Base-by-base conservation (phyloP, 2,329 filamentous ascomycete species). In the Aspergillus texensis region DNA sequence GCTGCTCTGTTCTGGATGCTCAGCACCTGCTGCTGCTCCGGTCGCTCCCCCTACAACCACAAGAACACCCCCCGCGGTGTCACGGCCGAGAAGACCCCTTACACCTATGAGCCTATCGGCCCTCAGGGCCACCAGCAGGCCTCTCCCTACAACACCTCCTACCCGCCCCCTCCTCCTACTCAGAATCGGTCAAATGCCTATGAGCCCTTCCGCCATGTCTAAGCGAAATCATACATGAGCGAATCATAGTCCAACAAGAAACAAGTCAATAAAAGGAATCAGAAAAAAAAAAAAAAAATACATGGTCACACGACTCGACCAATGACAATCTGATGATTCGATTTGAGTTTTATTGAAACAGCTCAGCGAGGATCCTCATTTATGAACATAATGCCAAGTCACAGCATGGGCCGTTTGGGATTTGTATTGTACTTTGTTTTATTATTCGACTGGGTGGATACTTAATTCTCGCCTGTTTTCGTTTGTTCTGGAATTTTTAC, bases 1-100 rank as follows among this genome's bases (percentile, higher is more conserved):
- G 90, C 91, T 9, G 88, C 87, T 67, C 80, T 97, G 75, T 97
- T 98, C 89, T 98, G 95, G 94, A 82, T 94, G 74, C 88, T 96
- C 78, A 92, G 89, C 78, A 86, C 91, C 73, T 98, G 94, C 89
- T 98, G 94, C 88, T 97, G 94, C 84, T 88, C 86, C 70, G 92
- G 92, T 54, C 83, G 85, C 70, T 83, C 80, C 60, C 80, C 81
- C 32, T 82, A 82, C 59, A 76, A 80, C 72, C 80, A 76, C 65
- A 75, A 74, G 59, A 80, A 81, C 66, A 65, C 73, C 58, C 72
- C 74, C n/a, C 71, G 78, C 11, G 79, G 80, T 54, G 67, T 85
- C 61, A 79, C 78, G 45, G 84, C 84, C 36, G 85, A 88, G 74
- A 88, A 88, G 82, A 84, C 85, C 0, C 85, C 85, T 0, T 86